Conservation (phyloP, 2,329 filamentous ascomycete genomes). For the Fusarium sp. region DNA sequence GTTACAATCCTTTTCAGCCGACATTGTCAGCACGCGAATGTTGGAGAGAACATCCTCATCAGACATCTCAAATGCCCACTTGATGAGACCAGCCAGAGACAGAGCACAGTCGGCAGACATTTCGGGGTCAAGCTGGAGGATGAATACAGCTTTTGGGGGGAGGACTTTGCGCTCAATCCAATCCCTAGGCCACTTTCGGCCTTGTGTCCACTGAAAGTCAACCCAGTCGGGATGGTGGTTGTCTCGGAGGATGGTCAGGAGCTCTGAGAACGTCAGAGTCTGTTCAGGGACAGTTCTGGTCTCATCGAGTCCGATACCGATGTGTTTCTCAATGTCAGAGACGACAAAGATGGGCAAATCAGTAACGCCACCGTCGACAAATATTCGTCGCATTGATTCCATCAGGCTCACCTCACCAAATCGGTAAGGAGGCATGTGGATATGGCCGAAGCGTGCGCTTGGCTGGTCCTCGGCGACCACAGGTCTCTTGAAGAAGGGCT, state of each 20-base stretch:
- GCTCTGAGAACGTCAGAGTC: background rate
- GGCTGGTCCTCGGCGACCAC: too few relatives aligned
- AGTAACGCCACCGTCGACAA: too few relatives aligned
- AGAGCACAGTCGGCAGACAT: background rate
- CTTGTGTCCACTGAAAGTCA: too few relatives aligned
- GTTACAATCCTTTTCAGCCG: background rate
- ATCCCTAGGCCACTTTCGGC: too few relatives aligned
- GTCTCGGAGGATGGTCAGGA: background rate
- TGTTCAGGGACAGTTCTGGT: background rate
- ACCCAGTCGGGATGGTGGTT: background rate
- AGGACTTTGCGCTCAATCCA: background rate
- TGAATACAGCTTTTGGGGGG: background rate
- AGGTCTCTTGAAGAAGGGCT: too few relatives aligned
- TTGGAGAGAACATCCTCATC: background rate
- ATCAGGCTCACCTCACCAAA: background rate
- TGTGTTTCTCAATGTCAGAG: background rate
- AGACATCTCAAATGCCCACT: background rate
- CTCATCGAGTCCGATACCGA: background rate
- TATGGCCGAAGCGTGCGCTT: background rate
- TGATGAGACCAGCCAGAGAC: background rate
- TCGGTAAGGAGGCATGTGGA: background rate
- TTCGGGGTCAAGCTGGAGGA: background rate
- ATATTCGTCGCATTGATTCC: background rate
- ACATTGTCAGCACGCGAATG: background rate
- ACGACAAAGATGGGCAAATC: background rate